Conservation (phyloP, 495 filamentous ascomycete species). For the Aspergillus hancockii region DNA sequence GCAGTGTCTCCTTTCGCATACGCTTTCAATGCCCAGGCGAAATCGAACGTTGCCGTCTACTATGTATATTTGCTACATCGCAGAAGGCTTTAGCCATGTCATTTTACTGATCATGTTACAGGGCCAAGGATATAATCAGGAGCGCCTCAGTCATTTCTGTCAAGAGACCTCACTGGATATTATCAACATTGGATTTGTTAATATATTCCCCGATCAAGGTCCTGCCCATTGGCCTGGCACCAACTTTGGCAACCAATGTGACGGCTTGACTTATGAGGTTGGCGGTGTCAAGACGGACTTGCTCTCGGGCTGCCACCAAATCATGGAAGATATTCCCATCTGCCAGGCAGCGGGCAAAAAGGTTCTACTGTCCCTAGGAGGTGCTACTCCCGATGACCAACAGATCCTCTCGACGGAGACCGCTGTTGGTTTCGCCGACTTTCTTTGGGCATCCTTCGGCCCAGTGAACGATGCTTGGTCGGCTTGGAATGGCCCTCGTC, state of each 20-base stretch:
- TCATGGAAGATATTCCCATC: conserved; percentile 59
- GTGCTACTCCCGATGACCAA: conserved; percentile 45
- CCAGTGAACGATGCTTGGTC: conserved; percentile 44
- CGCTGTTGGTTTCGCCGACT: conserved; percentile 55
- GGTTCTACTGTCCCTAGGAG: conserved; percentile 66
- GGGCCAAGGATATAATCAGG: conserved; percentile 51
- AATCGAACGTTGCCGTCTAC: conserved; percentile 65
- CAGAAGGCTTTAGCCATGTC: not conserved
- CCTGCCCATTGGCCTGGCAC: conserved; percentile 57
- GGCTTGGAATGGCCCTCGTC: conserved; percentile 45
- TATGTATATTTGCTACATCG: conserved; percentile 46
- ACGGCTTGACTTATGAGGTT: conserved; percentile 46
- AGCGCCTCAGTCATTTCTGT: conserved; percentile 58
- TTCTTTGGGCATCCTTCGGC: conserved; percentile 66
- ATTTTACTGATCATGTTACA: conserved; percentile 25
- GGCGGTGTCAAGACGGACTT: conserved; percentile 27
- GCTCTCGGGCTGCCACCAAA: conserved; percentile 53
- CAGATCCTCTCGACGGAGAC: conserved; percentile 31
- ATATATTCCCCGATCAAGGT: conserved; percentile 59
- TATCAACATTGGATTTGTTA: conserved; percentile 67
- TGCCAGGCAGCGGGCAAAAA: conserved; percentile 69
- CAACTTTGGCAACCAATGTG: conserved; percentile 70
- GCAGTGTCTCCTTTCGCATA: conserved; percentile 32
- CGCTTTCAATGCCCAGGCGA: conserved; percentile 49
- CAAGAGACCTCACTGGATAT: conserved; percentile 61